These are phyloP conservation scores for Xylariaceae sp. DNA, from an alignment of 2,329 filamentous ascomycete genomes.

Conservation along the genomic window DNA sequence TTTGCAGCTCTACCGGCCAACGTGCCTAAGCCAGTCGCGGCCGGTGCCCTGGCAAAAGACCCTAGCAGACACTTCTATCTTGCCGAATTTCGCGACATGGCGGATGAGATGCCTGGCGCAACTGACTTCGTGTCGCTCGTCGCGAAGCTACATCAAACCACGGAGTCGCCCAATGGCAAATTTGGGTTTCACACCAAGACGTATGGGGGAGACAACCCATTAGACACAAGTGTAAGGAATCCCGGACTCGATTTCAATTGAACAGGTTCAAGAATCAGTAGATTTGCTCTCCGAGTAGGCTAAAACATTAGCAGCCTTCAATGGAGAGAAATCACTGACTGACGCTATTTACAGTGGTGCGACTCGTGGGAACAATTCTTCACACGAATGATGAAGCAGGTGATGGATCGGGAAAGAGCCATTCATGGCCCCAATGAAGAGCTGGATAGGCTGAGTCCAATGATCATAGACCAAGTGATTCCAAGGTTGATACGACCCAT, in stretches of 20 bases:
- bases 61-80: conserved; percentile 3
- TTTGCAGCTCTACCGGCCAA: not conserved
- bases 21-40: conserved; percentile 1
- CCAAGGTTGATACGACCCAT: conserved; percentile 27
- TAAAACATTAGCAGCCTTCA: too few species aligned
- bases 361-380: conserved; percentile 39
- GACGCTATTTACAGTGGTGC: conserved; percentile 26
- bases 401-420: conserved; percentile 27
- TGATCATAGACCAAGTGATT: conserved; percentile 27
- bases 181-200: conserved; percentile 36
- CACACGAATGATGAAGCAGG: conserved; percentile 28
- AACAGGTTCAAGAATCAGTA: too few species aligned
- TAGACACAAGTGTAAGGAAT: conserved; percentile 15
- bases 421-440: conserved; percentile 30
- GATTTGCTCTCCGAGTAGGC: too few species aligned
- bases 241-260: too few species aligned
- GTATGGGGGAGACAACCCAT: conserved; percentile 28
- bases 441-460: conserved; percentile 21
- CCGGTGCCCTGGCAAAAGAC: not conserved
- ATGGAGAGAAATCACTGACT: too few species aligned
- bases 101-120: not conserved
- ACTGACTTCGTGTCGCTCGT: not conserved
- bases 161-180: conserved; percentile 25
- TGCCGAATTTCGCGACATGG: conserved; percentile 1
- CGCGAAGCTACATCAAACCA: conserved; percentile 11